Base-by-base conservation (phyloP, 257 asterid species). In the Marsdenia floribunda region DNA sequence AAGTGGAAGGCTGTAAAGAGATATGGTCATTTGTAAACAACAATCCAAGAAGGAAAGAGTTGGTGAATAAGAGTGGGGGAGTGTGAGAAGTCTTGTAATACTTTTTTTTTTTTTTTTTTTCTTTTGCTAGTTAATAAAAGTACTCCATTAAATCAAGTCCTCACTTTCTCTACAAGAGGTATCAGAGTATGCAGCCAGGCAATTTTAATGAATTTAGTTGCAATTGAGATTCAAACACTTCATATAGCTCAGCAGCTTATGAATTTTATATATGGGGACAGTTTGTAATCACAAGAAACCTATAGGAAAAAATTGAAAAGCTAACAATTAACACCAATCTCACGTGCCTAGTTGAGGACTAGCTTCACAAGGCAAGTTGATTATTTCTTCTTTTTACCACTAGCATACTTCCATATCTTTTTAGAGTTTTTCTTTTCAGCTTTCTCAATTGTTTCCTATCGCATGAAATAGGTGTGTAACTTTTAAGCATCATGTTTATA, bases 381-480 rank as follows among this genome's bases (percentile, higher is more conserved):
- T 82, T 83, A 88, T 78, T 87, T 87, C 93, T 90, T 93, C 87
- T 85, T 93, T 89, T 76, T 86, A 38, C 85, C 88, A 29, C 80
- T 75, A 13, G 84, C 87, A 69, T 81, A 80, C 88, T 94, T 94
- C 14, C 82, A 24, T 85, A 90, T 91, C 79, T 91, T 94, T 88
- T 84, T 90, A 68, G 82, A 83, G 33, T 84, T 69, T 85, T 87
- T 92, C 86, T 93, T 91, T 55, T 79, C 89, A 60, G 73, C 61
- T 70, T 85, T 88, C 71, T 78, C 90, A 10, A 84, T 60, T 46
- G 92, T 76, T 73, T 90, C 97, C 98, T 93, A 92, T 46, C 72
- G 77, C 42, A 26, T 18, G 19, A 16, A 33, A 38, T 47, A 55
- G 1, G 47, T 64, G 8, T 9, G 38, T 37, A 33, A 67, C 29